A percentile compares a stretch with the other conserved stretches of the same genome.
phyloP scores from a whole-genome alignment of 768 basidiomycete species.

The Phaffia australis region DNA sequence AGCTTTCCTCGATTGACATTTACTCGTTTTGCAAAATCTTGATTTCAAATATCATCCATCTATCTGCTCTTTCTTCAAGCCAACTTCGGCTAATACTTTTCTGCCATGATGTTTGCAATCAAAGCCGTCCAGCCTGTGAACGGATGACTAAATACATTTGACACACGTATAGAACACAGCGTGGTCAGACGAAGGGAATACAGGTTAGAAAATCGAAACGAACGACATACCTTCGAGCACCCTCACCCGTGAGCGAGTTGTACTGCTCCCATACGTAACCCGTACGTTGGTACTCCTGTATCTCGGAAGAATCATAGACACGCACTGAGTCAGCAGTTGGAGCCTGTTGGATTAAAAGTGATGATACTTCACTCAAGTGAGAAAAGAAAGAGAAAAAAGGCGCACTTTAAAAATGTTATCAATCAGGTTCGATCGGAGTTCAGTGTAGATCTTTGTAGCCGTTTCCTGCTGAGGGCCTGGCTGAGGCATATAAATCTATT shows the following conservation, averaged over 20 bases:
- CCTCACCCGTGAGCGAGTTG: conserved; percentile 69
- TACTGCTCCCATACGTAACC: conserved; percentile 99
- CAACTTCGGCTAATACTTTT: conserved; percentile 45
- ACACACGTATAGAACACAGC: background rate
- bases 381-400: background rate
- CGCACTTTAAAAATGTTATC: conserved; percentile 64
- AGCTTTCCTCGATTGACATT: too few relatives aligned
- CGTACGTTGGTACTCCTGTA: conserved; percentile 77
- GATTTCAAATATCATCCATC: too few relatives aligned
- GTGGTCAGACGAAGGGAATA: conserved; percentile 15
- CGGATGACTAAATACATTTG: conserved; percentile 54
- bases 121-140: conserved; percentile 97
- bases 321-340: background rate
- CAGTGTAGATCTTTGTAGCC: conserved; percentile 66
- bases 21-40: too few relatives aligned
- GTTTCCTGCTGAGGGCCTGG: conserved; percentile 69
- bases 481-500: conserved; percentile 62
- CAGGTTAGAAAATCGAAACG: conserved; percentile 10
- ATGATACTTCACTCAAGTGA: background rate
- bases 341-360: background rate
- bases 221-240: conserved; percentile 59
- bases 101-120: conserved; percentile 63
- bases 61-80: too few relatives aligned
- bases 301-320: conserved; percentile 1
- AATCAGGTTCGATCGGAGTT: conserved; percentile 69